phyloP scores from a whole-genome alignment of 768 basidiomycete genomes.

The Mycena leptocephala region DNA sequence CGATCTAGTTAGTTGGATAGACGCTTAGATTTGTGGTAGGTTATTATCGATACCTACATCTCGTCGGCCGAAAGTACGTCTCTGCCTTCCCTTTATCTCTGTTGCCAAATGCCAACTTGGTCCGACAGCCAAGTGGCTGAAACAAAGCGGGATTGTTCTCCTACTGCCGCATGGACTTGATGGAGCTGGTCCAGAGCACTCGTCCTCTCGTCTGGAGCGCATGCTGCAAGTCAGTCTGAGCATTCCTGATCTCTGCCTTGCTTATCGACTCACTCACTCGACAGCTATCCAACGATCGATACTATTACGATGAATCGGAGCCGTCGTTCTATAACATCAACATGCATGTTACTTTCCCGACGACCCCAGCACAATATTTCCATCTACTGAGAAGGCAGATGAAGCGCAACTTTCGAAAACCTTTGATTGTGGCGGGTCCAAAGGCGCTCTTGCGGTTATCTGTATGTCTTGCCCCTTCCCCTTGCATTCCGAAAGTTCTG shows the following conservation, averaged over 20 bases:
- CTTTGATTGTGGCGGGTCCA: conserved; percentile 87
- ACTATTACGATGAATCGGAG: conserved; percentile 50
- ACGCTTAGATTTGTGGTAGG: conserved; percentile 49
- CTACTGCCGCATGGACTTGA: conserved; percentile 93
- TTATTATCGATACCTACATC: conserved; percentile 93
- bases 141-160: conserved; percentile 90
- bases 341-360: conserved; percentile 89
- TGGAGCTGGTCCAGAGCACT: conserved; percentile 95
- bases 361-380: conserved; percentile 94
- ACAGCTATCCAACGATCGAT: conserved; percentile 86
- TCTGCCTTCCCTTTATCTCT: not conserved
- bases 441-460: conserved; percentile 87
- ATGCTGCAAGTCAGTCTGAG: conserved; percentile 81
- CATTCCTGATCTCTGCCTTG: not conserved
- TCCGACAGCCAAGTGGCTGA: conserved; percentile 89
- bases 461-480: conserved; percentile 57
- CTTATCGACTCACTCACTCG: conserved; percentile 11
- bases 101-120: conserved; percentile 5
- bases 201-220: conserved; percentile 89
- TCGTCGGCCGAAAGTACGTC: conserved; percentile 83
- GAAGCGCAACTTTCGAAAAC: conserved; percentile 88
- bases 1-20: not conserved
- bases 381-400: conserved; percentile 93
- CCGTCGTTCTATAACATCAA: conserved; percentile 72
- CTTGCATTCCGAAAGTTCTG: not conserved